These are phyloP conservation scores for Trichothecium sympodiale DNA, from an alignment of 2,329 filamentous ascomycete species.

Conservation along the genomic window DNA sequence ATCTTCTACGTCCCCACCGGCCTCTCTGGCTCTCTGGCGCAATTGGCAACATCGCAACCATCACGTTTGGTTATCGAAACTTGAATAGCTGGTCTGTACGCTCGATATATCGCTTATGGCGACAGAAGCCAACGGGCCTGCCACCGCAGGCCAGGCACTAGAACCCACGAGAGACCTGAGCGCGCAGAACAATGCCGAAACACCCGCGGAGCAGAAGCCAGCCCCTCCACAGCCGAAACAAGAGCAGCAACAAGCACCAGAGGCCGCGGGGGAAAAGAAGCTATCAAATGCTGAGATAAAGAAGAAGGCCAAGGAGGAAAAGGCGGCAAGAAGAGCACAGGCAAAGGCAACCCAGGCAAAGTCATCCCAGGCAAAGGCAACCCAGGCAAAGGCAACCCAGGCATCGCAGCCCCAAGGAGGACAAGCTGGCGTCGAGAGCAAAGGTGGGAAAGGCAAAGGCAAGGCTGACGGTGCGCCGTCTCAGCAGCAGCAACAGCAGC, in stretches of 20 bases:
- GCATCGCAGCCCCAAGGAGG: constrained; percentile 15
- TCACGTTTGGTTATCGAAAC: background rate
- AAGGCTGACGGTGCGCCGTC: constrained; percentile 29
- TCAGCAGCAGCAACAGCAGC: constrained; percentile 10
- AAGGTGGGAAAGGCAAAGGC: constrained; percentile 33
- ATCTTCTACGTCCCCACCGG: too few species aligned
- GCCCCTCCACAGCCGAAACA: constrained; percentile 4
- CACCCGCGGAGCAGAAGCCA: constrained; percentile 9
- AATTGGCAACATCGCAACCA: background rate
- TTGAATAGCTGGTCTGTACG: background rate
- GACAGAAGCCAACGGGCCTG: constrained; percentile 2
- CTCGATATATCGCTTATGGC: constrained; percentile 2
- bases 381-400: constrained; percentile 12
- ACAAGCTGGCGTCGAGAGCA: constrained; percentile 22
- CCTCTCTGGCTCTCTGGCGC: too few species aligned
- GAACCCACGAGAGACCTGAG: background rate
- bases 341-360: constrained; percentile 46
- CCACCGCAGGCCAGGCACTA: background rate
- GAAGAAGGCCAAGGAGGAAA: constrained; percentile 82
- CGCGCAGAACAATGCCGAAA: background rate
- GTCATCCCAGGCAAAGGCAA: constrained; percentile 24
- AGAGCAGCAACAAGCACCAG: constrained; percentile 10
- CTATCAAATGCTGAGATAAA: constrained; percentile 72
- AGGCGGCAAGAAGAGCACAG: constrained; percentile 71
- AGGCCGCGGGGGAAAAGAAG: constrained; percentile 35